Base-by-base conservation (phyloP, 2,329 filamentous ascomycete genomes). In the Seiridium unicorne region DNA sequence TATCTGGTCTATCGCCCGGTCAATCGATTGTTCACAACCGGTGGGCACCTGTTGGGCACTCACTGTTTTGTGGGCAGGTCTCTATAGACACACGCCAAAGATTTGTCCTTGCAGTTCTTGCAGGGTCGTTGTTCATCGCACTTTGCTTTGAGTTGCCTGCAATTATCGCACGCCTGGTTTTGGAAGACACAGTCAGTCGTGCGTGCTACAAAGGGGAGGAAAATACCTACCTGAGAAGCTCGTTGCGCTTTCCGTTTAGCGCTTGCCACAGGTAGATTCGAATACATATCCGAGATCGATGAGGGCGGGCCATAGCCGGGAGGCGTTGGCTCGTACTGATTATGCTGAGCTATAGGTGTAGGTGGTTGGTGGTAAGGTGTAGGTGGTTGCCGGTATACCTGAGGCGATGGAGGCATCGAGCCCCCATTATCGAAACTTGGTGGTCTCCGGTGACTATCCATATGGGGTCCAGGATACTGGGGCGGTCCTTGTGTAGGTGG, bases 21-120 rank as follows among this genome's bases (percentile, higher is more conserved):
- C 18, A 26, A 26, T 26, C 18, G 18, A 26, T 26, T 26, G 18
- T 26, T 26, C 18, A 26, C 18, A 26, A 26, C 18, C 18, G 18
- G 18, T 26, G 18, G 18, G 18, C 18, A 26, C 44, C 44, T 6
- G 18, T 36, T 40, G n/a, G 49, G 57, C 44, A 80, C 89, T 73
- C 82, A 96, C 91, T 96, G 94, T 71, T 96, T 95, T 13, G 92
- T 92, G 31, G 92, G 90, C 5, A 95, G 90, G 70, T 97, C 93
- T 65, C 93, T 88, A 74, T 97, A 98, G 74, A 91, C 89, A 78
- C 92, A 99, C 57, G 88, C 83, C 38, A 92, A 83, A 65, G 85
- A 88, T 72, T 96, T 96, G 66, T 98, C 93, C 68, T 89, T 90
- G 73, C 95, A 99, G 68, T 89, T 92, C 71, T 92, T 94, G 68